These are phyloP conservation scores for Staphylotrichum tortipilum DNA, from an alignment of 495 filamentous ascomycete species.

Conservation along the genomic window DNA sequence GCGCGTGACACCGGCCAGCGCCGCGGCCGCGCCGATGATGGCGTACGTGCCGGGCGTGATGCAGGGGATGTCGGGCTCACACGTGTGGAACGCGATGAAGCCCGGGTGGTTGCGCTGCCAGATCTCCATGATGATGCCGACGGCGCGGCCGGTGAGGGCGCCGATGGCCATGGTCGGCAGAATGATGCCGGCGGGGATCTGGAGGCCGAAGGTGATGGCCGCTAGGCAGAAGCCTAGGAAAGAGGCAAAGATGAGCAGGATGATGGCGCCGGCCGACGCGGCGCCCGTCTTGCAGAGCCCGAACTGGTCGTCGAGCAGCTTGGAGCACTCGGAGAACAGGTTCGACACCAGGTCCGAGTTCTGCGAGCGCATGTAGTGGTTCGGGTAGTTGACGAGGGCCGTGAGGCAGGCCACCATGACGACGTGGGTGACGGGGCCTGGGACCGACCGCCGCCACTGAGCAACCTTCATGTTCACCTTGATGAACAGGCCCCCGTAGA, in stretches of 20 bases:
- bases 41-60: slow-evolving; percentile 93
- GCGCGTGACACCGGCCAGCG: slow-evolving; percentile 89
- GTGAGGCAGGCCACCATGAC: slow-evolving; percentile 64
- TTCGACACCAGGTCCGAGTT: slow-evolving; percentile 85
- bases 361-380: slow-evolving; percentile 88
- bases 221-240: slow-evolving; percentile 78
- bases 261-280: slow-evolving; percentile 61
- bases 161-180: slow-evolving; percentile 97
- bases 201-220: slow-evolving; percentile 87
- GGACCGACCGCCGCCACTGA: slow-evolving; percentile 61
- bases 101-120: slow-evolving; percentile 74
- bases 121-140: slow-evolving; percentile 81
- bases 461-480: slow-evolving; percentile 85
- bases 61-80: slow-evolving; percentile 81
- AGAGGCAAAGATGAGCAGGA: slow-evolving; percentile 71
- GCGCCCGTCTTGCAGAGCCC: slow-evolving; percentile 75
- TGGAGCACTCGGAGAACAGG: slow-evolving; percentile 83
- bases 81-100: slow-evolving; percentile 68
- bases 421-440: slow-evolving; percentile 69
- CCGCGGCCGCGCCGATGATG: slow-evolving; percentile 93
- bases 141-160: slow-evolving; percentile 80
- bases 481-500: slow-evolving; percentile 93
- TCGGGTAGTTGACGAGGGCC: slow-evolving; percentile 86
- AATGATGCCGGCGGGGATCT: slow-evolving; percentile 93
- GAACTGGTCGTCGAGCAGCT: slow-evolving; percentile 69